These are phyloP conservation scores for Nitzschia inconspicua DNA, from an alignment of 108 stramenopile species.

Conservation along the genomic window DNA sequence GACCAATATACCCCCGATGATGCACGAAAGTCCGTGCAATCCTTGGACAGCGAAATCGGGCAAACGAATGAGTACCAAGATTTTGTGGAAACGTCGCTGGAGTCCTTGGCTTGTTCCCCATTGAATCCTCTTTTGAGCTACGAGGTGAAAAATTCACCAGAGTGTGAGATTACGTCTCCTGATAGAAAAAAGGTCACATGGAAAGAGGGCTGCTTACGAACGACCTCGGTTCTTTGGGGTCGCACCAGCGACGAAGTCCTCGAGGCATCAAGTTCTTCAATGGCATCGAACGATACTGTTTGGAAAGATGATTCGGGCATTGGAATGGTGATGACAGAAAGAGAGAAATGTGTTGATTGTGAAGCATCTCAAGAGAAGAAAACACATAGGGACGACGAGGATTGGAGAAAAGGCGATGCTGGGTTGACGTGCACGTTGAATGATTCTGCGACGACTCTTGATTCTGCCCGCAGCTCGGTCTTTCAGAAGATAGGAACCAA, in stretches of 20 bases:
- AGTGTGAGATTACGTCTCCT: background rate
- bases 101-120: slow-evolving; percentile 7
- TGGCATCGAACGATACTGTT: background rate
- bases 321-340: background rate
- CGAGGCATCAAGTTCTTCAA: background rate
- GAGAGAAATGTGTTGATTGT: background rate
- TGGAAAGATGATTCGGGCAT: slow-evolving; percentile 6
- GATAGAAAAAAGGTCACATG: background rate
- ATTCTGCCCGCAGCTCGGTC: too few species aligned
- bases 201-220: background rate
- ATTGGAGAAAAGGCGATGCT: background rate
- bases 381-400: too few species aligned
- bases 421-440: background rate
- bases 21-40: background rate
- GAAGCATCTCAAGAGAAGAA: background rate
- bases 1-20: background rate
- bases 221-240: too few species aligned
- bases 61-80: slow-evolving; percentile 6
- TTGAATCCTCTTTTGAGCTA: background rate
- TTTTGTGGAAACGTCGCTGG: slow-evolving; percentile 17
- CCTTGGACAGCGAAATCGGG: background rate
- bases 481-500: too few species aligned
- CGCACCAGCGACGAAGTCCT: background rate
- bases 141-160: background rate
- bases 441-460: too few species aligned